A percentile compares a stretch with the other conserved stretches of the same genome.
Conservation (phyloP, 805 yeast genomes). For the Starmera pachycereana region DNA sequence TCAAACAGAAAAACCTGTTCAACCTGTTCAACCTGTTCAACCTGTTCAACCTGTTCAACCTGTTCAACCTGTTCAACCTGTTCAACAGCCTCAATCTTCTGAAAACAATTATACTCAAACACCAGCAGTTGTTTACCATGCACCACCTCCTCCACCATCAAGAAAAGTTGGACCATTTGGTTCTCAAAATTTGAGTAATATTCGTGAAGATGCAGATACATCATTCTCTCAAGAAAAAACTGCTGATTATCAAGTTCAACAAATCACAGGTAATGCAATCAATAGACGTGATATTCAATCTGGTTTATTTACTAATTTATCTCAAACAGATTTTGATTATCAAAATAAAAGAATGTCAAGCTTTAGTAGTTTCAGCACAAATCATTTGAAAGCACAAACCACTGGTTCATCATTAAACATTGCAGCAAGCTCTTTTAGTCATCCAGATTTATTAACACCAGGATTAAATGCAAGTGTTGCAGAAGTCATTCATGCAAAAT, state of each 20-base stretch:
- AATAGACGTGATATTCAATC: constrained; percentile 34
- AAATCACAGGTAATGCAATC: not conserved
- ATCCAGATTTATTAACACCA: constrained; percentile 38
- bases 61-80: no score
- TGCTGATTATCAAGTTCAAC: constrained; percentile 6
- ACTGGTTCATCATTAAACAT: constrained; percentile 31
- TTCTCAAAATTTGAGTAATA: constrained; percentile 15
- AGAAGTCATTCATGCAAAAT: constrained; percentile 72
- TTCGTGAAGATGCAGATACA: constrained; percentile 21
- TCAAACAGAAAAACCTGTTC: no score
- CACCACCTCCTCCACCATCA: constrained; percentile 51
- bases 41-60: no score
- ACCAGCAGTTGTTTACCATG: constrained; percentile 21
- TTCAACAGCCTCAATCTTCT: no score
- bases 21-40: no score
- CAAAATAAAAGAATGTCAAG: constrained; percentile 17
- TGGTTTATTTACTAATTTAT: constrained; percentile 35
- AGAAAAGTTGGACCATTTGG: constrained; percentile 30
- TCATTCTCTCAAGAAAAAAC: constrained; percentile 7
- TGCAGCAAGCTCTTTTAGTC: constrained; percentile 31
- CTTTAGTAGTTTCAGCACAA: constrained; percentile 18
- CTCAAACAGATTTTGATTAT: constrained; percentile 23
- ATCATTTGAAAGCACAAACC: constrained; percentile 29
- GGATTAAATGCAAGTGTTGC: constrained; percentile 78
- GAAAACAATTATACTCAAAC: no score